Base-by-base conservation (phyloP, 106 monocot species). In the Posidonia australis region DNA sequence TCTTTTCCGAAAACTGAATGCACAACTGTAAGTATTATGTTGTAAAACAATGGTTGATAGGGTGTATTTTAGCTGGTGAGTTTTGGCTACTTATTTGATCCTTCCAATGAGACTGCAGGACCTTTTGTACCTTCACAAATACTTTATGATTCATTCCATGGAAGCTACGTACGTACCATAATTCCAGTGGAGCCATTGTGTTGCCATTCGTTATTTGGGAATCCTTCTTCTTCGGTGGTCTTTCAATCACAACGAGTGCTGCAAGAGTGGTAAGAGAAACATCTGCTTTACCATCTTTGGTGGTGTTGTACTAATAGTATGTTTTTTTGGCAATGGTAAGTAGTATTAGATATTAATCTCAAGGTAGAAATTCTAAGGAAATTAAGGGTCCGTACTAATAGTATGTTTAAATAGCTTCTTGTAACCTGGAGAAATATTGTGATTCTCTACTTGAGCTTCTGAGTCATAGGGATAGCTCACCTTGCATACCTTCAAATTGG, bases 191-290 rank as follows among this genome's bases (percentile, higher is more conserved):
- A 1, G 90, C 90, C 44, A 83, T 90, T 48, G 31, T 83, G 21
- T 53, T 90, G 46, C 67, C 86, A 49, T 78, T 90, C 68, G 59
- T 90, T 18, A 90, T 90, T 28, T 86, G 90, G 90, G 90, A 86
- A 58, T 90, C 90, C 27, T 90, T 86, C 63, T 90, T 90, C 82
- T 90, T 90, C 42, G 90, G 90, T 22, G 90, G 86, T 12, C 85
- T 90, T 63, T 90, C 90, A 13, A 90, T 86, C 66, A 86, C 83
- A 44, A 90, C 90, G 30, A 90, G 90, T 67, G 90, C 90, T 16
- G 90, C 90, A 18, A 80, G 90, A 72, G 90, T 90, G 80, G 88
- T 88, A 76, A 70, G 80, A 16, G 47, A 24, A 0, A 44, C 17
- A 12, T 10, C 29, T 43, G 13, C 62, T 44, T 0, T 12, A 28